Evolutionary conservation across 495 filamentous ascomycete genomes (phyloP).

Genomic region (Neurospora sublineolata): DNA sequence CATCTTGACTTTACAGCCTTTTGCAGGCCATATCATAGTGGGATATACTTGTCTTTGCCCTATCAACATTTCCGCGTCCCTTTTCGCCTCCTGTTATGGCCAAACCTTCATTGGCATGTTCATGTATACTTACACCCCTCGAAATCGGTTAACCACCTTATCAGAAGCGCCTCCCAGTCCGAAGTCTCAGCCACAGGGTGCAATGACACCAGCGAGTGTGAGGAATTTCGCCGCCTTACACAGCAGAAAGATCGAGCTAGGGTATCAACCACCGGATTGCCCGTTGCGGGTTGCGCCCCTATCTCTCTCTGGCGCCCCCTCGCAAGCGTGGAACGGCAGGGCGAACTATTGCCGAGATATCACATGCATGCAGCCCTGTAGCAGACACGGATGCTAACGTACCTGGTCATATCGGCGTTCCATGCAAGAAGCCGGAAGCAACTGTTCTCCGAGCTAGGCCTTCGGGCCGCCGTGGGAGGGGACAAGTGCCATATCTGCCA

Average conservation of each 20-base stretch:
- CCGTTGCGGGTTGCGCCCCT: constrained; percentile 7
- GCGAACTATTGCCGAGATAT: not conserved
- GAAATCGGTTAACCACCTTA: not conserved
- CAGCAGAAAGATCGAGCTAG: not conserved
- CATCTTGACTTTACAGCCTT: not conserved
- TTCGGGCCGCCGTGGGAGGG: not conserved
- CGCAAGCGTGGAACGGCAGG: constrained; percentile 3
- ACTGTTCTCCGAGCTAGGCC: not conserved
- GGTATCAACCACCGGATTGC: not conserved
- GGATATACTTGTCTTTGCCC: not conserved
- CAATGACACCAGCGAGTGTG: not conserved
- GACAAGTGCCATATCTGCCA: not conserved
- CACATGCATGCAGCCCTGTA: constrained; percentile 7
- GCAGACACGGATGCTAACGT: constrained; percentile 1
- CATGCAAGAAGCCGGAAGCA: not conserved
- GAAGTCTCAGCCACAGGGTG: constrained; percentile 1
- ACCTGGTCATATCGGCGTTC: not conserved
- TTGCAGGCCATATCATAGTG: no score
- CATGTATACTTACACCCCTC: not conserved
- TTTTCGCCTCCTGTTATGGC: not conserved
- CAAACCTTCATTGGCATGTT: not conserved
- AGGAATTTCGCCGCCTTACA: not conserved
- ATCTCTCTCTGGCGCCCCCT: not conserved
- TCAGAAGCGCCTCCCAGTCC: not conserved
- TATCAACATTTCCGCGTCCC: not conserved